phyloP scores from a whole-genome alignment of 345 rosid genomes.

The Arabidopsis suecica region DNA sequence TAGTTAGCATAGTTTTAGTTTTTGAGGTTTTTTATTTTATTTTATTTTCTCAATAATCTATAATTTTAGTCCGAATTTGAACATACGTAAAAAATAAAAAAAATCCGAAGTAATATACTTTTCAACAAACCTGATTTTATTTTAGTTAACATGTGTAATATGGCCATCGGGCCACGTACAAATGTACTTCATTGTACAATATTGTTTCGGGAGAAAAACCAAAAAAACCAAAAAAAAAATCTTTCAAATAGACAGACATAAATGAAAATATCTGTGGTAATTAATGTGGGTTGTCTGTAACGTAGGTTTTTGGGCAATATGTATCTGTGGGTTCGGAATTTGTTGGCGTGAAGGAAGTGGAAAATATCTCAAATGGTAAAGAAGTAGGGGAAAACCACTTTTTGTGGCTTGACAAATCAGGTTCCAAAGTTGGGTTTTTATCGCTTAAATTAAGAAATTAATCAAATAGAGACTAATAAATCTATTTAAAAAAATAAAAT shows the following conservation, averaged over 20 bases:
- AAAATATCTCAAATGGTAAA: constrained; percentile 24
- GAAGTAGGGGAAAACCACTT: constrained; percentile 13
- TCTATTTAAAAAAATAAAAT: too few relatives aligned
- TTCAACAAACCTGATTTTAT: not conserved
- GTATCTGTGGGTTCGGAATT: constrained; percentile 11
- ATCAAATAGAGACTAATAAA: too few relatives aligned
- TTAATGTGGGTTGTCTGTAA: not conserved
- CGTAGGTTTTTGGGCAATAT: not conserved
- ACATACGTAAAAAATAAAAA: not conserved
- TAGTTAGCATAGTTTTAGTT: not conserved
- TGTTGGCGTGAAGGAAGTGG: constrained; percentile 33
- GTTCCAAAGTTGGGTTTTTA: not conserved
- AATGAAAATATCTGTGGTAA: not conserved
- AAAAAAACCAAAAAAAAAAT: too few relatives aligned
- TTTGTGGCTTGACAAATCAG: constrained; percentile 29
- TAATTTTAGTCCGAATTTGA: too few relatives aligned
- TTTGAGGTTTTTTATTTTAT: not conserved
- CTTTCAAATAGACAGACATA: not conserved
- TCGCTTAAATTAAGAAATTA: too few relatives aligned
- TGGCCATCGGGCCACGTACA: not conserved
- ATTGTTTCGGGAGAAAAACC: too few relatives aligned
- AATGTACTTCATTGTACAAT: too few relatives aligned
- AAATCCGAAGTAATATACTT: not conserved
- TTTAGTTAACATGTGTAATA: not conserved
- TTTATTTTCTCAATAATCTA: not conserved